Evolutionary conservation across 1,284 basidiomycete genomes (phyloP).

Genomic region (Rhodotorula glutinis): DNA sequence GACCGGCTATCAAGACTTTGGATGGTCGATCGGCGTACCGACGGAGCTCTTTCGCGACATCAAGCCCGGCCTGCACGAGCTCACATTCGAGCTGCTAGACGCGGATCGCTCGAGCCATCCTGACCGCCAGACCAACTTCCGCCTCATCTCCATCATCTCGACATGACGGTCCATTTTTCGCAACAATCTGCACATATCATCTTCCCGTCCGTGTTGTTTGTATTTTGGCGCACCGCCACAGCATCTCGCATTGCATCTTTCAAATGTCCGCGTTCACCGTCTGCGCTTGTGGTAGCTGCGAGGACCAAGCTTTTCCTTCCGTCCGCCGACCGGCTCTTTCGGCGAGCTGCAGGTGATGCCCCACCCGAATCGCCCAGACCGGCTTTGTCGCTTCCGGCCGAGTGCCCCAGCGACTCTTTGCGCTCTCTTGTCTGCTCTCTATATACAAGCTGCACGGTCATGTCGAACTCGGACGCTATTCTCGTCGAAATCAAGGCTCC

Average conservation of each 20-base stretch:
- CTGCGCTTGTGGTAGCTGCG: no score
- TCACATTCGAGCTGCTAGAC: slow-evolving; percentile 34
- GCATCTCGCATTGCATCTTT: no score
- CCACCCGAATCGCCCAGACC: background rate
- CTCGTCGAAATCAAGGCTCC: slow-evolving; percentile 29
- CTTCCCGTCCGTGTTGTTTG: background rate
- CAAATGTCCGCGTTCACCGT: no score
- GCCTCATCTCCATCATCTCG: slow-evolving; percentile 36
- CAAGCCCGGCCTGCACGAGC: slow-evolving; percentile 25
- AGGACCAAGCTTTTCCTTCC: no score
- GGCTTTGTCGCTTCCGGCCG: background rate
- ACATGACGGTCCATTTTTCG: no score
- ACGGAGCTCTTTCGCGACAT: slow-evolving; percentile 30
- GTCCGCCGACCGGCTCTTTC: no score
- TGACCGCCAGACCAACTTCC: slow-evolving; percentile 24
- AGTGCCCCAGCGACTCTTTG: background rate
- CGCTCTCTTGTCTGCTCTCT: no score
- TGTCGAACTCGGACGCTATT: slow-evolving; percentile 12
- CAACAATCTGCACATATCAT: background rate
- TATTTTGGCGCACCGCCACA: background rate
- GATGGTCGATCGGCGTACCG: slow-evolving; percentile 41
- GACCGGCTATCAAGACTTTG: slow-evolving; percentile 30
- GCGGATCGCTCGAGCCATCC: slow-evolving; percentile 23
- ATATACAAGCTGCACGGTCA: background rate
- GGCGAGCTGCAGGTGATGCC: no score